Base-by-base conservation (phyloP, 306 rosid species). In the Cercis canadensis region DNA sequence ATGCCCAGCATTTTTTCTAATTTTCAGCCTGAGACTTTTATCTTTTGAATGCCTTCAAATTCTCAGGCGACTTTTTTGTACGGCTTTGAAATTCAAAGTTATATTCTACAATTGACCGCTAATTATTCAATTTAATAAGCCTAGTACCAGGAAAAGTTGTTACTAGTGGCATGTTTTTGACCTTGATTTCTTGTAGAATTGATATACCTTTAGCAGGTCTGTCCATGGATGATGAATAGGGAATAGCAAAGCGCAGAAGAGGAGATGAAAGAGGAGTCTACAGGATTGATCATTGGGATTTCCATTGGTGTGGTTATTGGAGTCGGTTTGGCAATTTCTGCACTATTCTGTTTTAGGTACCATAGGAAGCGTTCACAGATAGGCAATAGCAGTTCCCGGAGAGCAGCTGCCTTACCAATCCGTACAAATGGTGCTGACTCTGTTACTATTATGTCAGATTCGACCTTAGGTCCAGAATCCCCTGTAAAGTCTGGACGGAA, bases 251-350 rank as follows among this genome's bases (percentile, higher is more conserved):
- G 69, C 43, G 41, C 45, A 24, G 16, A 57, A 66, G 70, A 55
- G 65, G 72, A 87, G 88, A 94, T 91, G 99, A 87, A 80, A 79
- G 97, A 58, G 59, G 96, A 91, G 76, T 86, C 99, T 37, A 81
- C 74, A 17, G 99, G 96, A 65, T 79, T 95, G 78, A 91, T 95
- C 16, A 86, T 95, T 66, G 99, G 99, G 76, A 85, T 91, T 77
- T 91, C 97, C 6, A 87, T 89, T 19, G 99, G 99, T 21, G 92
- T 95, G 17, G 97, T 95, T 72, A 89, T 95, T 72, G 99, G 99
- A 66, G 79, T 95, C 62, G 81, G 70, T 37, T 86, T 95, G 87
- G 99, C 99, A 39, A 83, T 92, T 72, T 80, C 83, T 45, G 90
- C 90, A 15, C 75, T 95, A 56, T 83, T 95, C 40, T 91, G 99